Percentiles rank a stretch among this genome's conserved stretches.
Conservation (phyloP, 2,329 filamentous ascomycete genomes). For the Pseudopyrenochaeta lycopersici region DNA sequence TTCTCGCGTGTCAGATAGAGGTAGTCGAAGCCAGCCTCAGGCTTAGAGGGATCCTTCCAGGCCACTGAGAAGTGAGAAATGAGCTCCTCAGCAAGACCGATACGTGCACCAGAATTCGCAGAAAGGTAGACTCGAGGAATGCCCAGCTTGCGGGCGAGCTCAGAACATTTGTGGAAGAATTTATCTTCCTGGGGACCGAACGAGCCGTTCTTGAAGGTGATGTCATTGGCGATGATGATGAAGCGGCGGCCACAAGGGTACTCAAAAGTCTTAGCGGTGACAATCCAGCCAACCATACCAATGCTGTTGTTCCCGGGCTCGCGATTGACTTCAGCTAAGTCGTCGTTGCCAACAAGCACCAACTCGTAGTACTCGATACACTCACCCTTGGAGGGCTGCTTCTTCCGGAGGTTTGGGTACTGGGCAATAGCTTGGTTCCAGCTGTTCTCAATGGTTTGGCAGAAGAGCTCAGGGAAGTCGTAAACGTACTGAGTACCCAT, state of each 20-base stretch:
- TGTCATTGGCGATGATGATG: slow-evolving; percentile 97
- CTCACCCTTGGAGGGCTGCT: slow-evolving; percentile 85
- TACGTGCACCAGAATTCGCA: slow-evolving; percentile 97
- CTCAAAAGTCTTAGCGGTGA: slow-evolving; percentile 95
- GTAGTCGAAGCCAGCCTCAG: slow-evolving; percentile 94
- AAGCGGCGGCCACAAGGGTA: slow-evolving; percentile 93
- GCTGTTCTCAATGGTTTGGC: slow-evolving; percentile 95
- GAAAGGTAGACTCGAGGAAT: slow-evolving; percentile 98
- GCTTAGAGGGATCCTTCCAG: slow-evolving; percentile 86
- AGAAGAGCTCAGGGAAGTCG: slow-evolving; percentile 99
- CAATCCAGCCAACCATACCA: slow-evolving; percentile 98
- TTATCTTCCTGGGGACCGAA: slow-evolving; percentile 96
- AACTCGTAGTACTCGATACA: slow-evolving; percentile 95
- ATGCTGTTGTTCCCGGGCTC: slow-evolving; percentile 95
- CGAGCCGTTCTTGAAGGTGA: slow-evolving; percentile 98
- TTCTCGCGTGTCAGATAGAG: slow-evolving; percentile 88
- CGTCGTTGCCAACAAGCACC: slow-evolving; percentile 92
- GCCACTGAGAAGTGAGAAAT: slow-evolving; percentile 97
- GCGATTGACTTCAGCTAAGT: slow-evolving; percentile 88
- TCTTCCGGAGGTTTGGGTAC: slow-evolving; percentile 76
- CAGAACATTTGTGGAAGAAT: slow-evolving; percentile 99
- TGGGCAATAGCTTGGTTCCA: slow-evolving; percentile 81
- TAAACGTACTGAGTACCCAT: slow-evolving; percentile 99
- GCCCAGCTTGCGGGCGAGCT: slow-evolving; percentile 90
- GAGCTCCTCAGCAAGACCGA: slow-evolving; percentile 95